A percentile compares a stretch with the other conserved stretches of the same genome.
Evolutionary conservation across 2,329 filamentous ascomycete genomes (phyloP).

Genomic region (Alternaria arborescens): DNA sequence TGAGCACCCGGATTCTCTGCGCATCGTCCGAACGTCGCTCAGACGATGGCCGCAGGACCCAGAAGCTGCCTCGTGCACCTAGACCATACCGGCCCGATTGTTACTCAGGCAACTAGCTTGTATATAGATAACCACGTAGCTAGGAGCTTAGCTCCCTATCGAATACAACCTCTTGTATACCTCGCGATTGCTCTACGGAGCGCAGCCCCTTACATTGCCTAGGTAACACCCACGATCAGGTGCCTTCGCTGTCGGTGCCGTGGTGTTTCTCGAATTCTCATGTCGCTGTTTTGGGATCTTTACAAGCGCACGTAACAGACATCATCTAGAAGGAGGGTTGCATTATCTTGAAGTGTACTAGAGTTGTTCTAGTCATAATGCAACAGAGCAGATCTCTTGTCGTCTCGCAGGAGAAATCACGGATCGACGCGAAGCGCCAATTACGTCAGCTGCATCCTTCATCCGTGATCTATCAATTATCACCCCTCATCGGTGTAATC

Average conservation of each 20-base stretch:
- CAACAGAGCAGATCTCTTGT: neutral
- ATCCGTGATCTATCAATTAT: neutral
- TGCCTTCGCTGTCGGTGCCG: neutral
- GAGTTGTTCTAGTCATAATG: neutral
- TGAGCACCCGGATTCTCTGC: too few relatives aligned
- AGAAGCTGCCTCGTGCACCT: too few relatives aligned
- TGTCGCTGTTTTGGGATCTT: neutral
- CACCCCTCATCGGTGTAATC: neutral
- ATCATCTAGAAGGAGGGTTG: neutral
- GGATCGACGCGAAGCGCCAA: neutral
- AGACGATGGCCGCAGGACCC: too few relatives aligned
- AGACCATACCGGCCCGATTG: too few relatives aligned
- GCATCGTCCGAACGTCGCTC: too few relatives aligned
- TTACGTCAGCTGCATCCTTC: neutral
- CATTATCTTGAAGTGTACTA: neutral
- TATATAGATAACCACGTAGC: too few relatives aligned
- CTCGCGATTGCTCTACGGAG: too few relatives aligned
- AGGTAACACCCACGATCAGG: neutral
- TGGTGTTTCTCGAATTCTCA: neutral
- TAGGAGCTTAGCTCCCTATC: too few relatives aligned
- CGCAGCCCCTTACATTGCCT: neutral
- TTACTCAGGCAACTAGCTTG: too few relatives aligned
- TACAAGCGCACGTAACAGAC: neutral
- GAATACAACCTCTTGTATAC: too few relatives aligned
- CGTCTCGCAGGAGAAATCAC: neutral